Conservation (phyloP, 208 protist species). For the Novymonas esmeraldas region DNA sequence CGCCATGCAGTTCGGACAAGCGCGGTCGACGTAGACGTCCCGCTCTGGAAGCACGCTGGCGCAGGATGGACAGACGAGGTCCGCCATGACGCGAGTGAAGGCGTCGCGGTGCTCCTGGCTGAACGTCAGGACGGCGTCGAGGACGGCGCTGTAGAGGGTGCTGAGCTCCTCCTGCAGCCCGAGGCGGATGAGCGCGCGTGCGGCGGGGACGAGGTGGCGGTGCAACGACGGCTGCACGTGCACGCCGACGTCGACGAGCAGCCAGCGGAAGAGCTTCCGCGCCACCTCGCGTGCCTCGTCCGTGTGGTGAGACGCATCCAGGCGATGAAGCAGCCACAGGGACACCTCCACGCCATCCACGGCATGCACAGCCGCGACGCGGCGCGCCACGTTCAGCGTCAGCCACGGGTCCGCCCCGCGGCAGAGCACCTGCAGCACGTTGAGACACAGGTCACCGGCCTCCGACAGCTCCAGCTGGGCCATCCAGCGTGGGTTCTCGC, state of each 20-base stretch:
- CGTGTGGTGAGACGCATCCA: conserved; percentile 76
- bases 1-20: conserved; percentile 70
- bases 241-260: conserved; percentile 79
- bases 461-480: conserved; percentile 48
- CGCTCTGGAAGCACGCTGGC: conserved; percentile 54
- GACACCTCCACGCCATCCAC: conserved; percentile 85
- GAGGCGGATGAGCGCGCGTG: conserved; percentile 74
- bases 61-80: conserved; percentile 79
- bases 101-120: conserved; percentile 55
- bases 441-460: conserved; percentile 56
- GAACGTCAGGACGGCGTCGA: conserved; percentile 80
- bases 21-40: conserved; percentile 68
- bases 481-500: conserved; percentile 69
- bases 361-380: conserved; percentile 58
- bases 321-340: conserved; percentile 76
- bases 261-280: conserved; percentile 77
- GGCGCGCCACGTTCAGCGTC: conserved; percentile 74
- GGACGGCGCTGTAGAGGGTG: conserved; percentile 77
- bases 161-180: conserved; percentile 69
- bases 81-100: conserved; percentile 74
- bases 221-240: conserved; percentile 78
- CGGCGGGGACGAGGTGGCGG: conserved; percentile 69
- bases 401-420: conserved; percentile 84
- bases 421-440: conserved; percentile 72
- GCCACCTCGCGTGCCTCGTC: conserved; percentile 71